Evolutionary conservation across 2,329 filamentous ascomycete genomes (phyloP), one percentile per base, ranked within the genome.

Genomic region (Cladosporium cucumerinum): DNA sequence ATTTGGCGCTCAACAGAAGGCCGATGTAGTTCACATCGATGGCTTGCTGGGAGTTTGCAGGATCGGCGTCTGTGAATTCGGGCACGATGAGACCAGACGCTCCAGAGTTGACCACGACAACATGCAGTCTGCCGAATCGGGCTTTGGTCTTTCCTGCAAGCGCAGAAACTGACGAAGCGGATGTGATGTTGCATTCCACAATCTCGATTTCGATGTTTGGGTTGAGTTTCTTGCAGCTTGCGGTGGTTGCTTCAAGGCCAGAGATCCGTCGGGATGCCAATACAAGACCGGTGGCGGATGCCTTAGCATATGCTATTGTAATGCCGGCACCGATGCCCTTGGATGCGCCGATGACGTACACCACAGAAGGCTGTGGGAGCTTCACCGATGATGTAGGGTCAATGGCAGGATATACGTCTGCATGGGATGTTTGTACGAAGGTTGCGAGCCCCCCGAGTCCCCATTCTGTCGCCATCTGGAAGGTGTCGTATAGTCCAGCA

Each of bases 311-410:
- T 30, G 72, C 65, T 28, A 69, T 66, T 16, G 76, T 76, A 30
- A 78, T 71, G 8, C 73, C 72, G 7, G 75, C 71, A 12, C 76
- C 77, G 18, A 78, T 77, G 21, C 76, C 76, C 28, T 74, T 69
- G 32, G 73, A 73, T 7, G 76, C 77, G 12, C 77, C 77, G n/a
- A 78, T 67, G 25, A 79, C 71, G 63, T 73, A 75, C 32, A 75
- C 75, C 18, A 73, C 68, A 64, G 73, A 78, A 1, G 70, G 67
- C 2, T 61, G 63, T 3, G 73, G 70, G 18, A 78, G 68, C 3
- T 49, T 69, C 21, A 65, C 55, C 2, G 51, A 64, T 14, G 51
- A 64, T 14, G 57, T 48, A 7, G 68, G 60, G 43, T 68, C 65
- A 28, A 66, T 66, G 16, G 59, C 28, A 16, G 57, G 48, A 30